These are phyloP conservation scores for Salix viminalis DNA, from an alignment of 345 rosid species.

Conservation along the genomic window DNA sequence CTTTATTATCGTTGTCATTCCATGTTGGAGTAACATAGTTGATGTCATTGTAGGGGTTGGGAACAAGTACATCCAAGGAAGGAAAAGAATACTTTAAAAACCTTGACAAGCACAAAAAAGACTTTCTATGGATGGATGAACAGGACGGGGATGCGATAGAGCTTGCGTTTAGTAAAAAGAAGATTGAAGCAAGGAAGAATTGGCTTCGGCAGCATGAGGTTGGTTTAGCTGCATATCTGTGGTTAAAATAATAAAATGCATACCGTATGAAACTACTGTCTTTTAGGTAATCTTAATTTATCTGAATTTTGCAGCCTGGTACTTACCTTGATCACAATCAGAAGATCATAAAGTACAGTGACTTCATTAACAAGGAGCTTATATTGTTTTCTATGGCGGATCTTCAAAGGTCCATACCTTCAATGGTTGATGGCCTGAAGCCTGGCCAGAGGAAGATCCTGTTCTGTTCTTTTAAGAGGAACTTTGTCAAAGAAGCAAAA, in stretches of 20 bases:
- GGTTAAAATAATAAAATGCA: not conserved
- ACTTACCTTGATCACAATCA: slow-evolving; percentile 76
- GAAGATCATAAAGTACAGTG: slow-evolving; percentile 65
- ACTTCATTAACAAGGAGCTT: slow-evolving; percentile 93
- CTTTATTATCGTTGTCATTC: not conserved
- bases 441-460: slow-evolving; percentile 98
- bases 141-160: slow-evolving; percentile 89
- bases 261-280: not conserved
- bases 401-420: slow-evolving; percentile 93
- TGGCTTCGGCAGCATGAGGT: slow-evolving; percentile 94
- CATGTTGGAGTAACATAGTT: not conserved
- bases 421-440: slow-evolving; percentile 94
- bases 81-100: slow-evolving; percentile 67
- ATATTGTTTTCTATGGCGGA: slow-evolving; percentile 96
- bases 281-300: not conserved
- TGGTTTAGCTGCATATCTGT: not conserved
- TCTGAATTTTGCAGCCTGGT: slow-evolving; percentile 62
- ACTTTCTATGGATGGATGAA: slow-evolving; percentile 75
- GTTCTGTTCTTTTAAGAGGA: slow-evolving; percentile 81
- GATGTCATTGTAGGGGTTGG: slow-evolving; percentile 65
- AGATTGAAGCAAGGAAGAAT: slow-evolving; percentile 87
- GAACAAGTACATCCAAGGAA: slow-evolving; percentile 76
- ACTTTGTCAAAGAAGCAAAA: slow-evolving; percentile 63
- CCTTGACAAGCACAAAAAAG: slow-evolving; percentile 68
- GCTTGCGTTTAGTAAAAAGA: slow-evolving; percentile 96